A percentile compares a stretch with the other conserved stretches of the same genome.
These are phyloP conservation scores for Iberis amara DNA, from an alignment of 441 rosid species.

Conservation along the genomic window DNA sequence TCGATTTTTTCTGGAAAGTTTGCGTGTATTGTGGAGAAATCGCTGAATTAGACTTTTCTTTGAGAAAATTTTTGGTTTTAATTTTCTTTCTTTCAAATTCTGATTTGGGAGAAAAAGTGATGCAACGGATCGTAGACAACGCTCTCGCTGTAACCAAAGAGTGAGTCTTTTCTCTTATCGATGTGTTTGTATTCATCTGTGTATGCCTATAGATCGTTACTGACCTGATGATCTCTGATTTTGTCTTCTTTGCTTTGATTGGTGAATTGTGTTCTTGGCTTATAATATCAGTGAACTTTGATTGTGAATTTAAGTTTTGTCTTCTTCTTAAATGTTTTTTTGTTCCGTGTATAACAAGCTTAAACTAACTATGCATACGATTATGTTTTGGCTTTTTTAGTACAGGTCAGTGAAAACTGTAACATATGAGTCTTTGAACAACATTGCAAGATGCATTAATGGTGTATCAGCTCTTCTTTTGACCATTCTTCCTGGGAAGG, in stretches of 20 bases:
- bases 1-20: constrained; percentile 7
- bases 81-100: not conserved
- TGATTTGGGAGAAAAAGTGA: constrained; percentile 17
- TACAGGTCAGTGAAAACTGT: constrained; percentile 90
- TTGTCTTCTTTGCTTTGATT: not conserved
- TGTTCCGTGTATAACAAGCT: not conserved
- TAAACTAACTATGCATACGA: constrained; percentile 22
- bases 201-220: not conserved
- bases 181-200: constrained; percentile 1
- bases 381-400: constrained; percentile 33
- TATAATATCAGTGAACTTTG: too few species aligned
- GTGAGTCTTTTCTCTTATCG: constrained; percentile 41
- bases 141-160: constrained; percentile 85
- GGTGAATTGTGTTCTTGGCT: too few species aligned
- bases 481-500: constrained; percentile 69
- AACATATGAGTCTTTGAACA: constrained; percentile 78
- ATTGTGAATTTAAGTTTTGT: not conserved
- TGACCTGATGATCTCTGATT: not conserved
- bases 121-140: constrained; percentile 78
- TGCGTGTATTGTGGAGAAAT: not conserved
- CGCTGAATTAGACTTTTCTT: constrained; percentile 1
- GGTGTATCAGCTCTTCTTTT: constrained; percentile 76
- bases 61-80: not conserved
- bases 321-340: constrained; percentile 1
- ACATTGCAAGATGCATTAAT: constrained; percentile 71